These are phyloP conservation scores for Citrus cavaleriei DNA, from an alignment of 345 rosid species.

Conservation along the genomic window DNA sequence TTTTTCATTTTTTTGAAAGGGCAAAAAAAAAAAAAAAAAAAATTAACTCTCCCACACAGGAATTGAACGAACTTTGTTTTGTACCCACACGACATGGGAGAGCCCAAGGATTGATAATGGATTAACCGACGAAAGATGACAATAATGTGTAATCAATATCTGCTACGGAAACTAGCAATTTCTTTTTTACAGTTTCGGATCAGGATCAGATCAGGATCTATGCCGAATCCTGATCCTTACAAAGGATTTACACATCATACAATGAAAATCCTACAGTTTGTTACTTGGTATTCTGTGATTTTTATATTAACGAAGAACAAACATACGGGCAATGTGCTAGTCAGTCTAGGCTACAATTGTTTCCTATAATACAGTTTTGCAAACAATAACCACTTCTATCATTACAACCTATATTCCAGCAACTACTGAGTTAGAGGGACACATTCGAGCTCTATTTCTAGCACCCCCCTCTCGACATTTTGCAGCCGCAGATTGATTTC, in stretches of 20 bases:
- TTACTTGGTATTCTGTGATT: background rate
- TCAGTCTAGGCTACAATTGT: background rate
- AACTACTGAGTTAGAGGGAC: slow-evolving; percentile 79
- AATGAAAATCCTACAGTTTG: background rate
- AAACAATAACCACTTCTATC: background rate
- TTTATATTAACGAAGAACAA: background rate
- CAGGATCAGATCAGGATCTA: background rate
- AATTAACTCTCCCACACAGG: too few relatives aligned
- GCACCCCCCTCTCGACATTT: slow-evolving; percentile 84
- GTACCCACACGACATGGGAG: background rate
- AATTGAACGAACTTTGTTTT: background rate
- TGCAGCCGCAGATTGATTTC: slow-evolving; percentile 73
- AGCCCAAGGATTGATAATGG: background rate
- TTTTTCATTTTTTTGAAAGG: too few relatives aligned
- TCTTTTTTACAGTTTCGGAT: too few relatives aligned
- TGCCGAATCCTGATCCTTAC: background rate
- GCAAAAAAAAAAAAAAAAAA: too few relatives aligned
- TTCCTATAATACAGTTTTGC: background rate
- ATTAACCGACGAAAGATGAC: background rate
- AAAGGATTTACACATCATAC: background rate
- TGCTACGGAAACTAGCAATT: background rate
- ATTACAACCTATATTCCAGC: background rate
- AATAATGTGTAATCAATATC: background rate
- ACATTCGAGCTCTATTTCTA: slow-evolving; percentile 88
- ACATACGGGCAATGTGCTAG: background rate